Percentiles rank a stretch among this genome's conserved stretches.
These are phyloP conservation scores for Lasiodiplodia citricola DNA, from an alignment of 2,329 filamentous ascomycete species.

Conservation along the genomic window DNA sequence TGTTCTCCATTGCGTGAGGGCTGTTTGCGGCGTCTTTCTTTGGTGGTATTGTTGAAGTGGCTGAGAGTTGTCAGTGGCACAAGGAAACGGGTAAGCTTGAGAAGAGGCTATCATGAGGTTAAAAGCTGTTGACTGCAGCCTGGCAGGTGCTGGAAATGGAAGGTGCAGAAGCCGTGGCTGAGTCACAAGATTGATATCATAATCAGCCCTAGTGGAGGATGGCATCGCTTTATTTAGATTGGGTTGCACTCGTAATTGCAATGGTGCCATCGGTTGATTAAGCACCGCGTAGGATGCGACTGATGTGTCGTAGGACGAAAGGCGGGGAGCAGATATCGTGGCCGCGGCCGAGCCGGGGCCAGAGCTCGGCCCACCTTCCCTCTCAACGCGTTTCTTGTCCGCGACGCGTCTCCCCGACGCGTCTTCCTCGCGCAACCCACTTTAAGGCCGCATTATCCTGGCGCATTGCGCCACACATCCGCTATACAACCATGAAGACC, in stretches of 20 bases:
- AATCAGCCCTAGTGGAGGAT: neutral
- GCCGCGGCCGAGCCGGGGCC: neutral
- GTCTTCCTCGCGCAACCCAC: slow-evolving; percentile 19
- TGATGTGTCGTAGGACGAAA: neutral
- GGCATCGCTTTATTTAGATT: neutral
- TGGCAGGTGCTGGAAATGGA: neutral
- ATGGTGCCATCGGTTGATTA: neutral
- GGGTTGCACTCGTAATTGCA: neutral
- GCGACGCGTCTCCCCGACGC: slow-evolving; percentile 32
- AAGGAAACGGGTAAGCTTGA: neutral
- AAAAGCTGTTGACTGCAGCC: neutral
- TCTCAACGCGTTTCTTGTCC: slow-evolving; percentile 29
- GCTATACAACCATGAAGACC: slow-evolving; percentile 34
- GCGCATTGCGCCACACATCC: neutral
- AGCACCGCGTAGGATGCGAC: neutral
- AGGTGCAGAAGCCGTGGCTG: neutral
- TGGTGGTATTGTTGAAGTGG: neutral
- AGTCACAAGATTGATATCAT: neutral
- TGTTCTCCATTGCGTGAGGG: neutral
- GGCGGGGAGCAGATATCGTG: neutral
- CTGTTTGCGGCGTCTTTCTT: neutral
- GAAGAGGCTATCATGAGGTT: neutral
- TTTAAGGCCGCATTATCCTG: neutral
- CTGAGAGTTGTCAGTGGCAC: neutral
- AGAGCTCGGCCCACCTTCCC: slow-evolving; percentile 7